Conservation (phyloP, 2,329 filamentous ascomycete genomes). For the Botrytis hyacinthi region DNA sequence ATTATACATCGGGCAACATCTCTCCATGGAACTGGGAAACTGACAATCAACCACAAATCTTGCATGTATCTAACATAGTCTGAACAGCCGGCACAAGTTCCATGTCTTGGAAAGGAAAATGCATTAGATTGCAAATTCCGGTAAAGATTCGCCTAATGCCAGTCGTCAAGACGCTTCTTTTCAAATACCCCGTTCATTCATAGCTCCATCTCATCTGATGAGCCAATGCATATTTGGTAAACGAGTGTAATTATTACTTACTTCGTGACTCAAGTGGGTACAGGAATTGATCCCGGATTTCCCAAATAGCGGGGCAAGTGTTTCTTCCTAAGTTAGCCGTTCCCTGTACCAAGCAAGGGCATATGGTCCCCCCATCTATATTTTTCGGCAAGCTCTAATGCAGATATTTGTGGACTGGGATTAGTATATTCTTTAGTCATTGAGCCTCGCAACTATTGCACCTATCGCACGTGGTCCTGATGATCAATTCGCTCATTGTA, state of each 20-base stretch:
- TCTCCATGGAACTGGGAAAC: background rate
- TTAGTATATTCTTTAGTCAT: background rate
- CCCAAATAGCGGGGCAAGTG: background rate
- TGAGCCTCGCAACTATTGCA: background rate
- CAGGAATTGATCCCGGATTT: background rate
- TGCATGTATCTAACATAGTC: background rate
- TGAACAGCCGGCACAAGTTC: background rate
- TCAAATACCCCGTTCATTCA: background rate
- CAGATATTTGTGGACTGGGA: background rate
- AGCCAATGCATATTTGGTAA: background rate
- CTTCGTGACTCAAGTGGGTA: background rate
- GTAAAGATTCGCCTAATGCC: background rate
- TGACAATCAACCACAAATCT: background rate
- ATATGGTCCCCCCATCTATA: background rate
- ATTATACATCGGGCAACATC: background rate
- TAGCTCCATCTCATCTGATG: background rate
- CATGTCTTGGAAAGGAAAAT: background rate
- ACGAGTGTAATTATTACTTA: background rate
- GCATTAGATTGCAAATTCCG: background rate
- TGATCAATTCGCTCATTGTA: background rate
- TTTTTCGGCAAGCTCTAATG: background rate
- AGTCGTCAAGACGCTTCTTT: background rate
- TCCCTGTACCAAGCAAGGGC: background rate
- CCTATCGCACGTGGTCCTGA: background rate
- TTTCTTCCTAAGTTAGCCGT: background rate